Base-by-base conservation (phyloP, 164 flowering plant genomes). In the Stephania yunnanensis region DNA sequence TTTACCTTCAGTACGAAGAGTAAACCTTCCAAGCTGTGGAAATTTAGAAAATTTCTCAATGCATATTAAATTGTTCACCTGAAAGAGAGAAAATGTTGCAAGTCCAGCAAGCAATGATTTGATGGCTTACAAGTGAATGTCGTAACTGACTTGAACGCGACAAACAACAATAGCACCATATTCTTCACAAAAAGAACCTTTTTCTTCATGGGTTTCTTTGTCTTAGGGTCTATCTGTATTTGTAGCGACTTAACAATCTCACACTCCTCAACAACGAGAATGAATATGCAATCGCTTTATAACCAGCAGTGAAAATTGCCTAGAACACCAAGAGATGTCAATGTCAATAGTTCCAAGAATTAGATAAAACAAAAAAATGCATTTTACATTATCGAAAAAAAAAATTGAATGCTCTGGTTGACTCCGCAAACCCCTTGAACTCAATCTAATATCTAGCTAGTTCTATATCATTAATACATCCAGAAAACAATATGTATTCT, bases 281-380 rank as follows among this genome's bases (percentile, higher is more conserved):
- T 96, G 99, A 75, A 96, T 84, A 80, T 94, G 99, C 83, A 96
- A 81, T 12, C 68, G 99, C 99, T 82, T 94, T 96, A 84, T 96
- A 96, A 25, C 99, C 99, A 80, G 99, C 94, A 70, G 98, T 92
- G 71, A 94, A 92, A 77, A 96, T 96, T 70, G 98, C 99, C 99
- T 94, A 81, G 45, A 66, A 79, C 5, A 79, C 25, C 70, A 79
- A 20, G 71, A 73, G 75, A 64, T 42, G 64, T 50, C 46, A 46
- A 68, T 68, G 55, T 2, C 55, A 50, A 30, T 20, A 11, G 17
- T 20, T 45, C 29, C 4, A 66, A 7, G 31, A 29, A 19, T 46
- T 36, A 36, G 42, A 25, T 15, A 48, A 70, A 78, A 20, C 19
- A 36, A 66, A 53, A n/a, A 71, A 20, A 17, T 19, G 30, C 4